These are phyloP conservation scores for Fusarium oligoseptatum DNA, from an alignment of 2,329 filamentous ascomycete species.

Conservation along the genomic window DNA sequence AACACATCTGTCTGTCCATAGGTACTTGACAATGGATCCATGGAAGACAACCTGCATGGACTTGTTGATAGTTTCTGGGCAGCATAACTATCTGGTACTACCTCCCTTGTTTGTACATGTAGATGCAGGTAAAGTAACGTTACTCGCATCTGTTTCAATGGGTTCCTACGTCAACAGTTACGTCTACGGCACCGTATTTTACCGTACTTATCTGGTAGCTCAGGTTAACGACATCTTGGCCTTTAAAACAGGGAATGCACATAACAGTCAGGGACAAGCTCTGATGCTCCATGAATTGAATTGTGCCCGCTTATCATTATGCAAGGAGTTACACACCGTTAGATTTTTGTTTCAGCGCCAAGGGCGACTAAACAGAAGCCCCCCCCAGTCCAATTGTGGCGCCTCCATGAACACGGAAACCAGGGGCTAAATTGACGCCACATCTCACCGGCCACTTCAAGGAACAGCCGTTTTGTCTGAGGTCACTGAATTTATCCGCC, in stretches of 20 bases:
- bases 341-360: neutral
- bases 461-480: constrained; percentile 15
- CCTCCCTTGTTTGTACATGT: neutral
- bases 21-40: neutral
- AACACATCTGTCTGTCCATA: neutral
- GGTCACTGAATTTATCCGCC: neutral
- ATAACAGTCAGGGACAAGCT: neutral
- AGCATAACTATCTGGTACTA: neutral
- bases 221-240: neutral
- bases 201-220: neutral
- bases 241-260: constrained; percentile 1
- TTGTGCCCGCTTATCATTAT: neutral
- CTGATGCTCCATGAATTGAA: neutral
- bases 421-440: constrained; percentile 25
- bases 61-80: neutral
- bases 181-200: neutral
- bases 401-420: neutral
- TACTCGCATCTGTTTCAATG: neutral
- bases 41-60: neutral
- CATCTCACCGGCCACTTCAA: constrained; percentile 11
- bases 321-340: neutral
- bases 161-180: neutral
- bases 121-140: constrained; percentile 1
- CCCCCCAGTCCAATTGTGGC: constrained; percentile 21
- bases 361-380: neutral